A percentile compares a stretch with the other conserved stretches of the same genome.
These are phyloP conservation scores for Wickerhamomyces sp. DNA, from an alignment of 1,139 yeast species.

Conservation along the genomic window DNA sequence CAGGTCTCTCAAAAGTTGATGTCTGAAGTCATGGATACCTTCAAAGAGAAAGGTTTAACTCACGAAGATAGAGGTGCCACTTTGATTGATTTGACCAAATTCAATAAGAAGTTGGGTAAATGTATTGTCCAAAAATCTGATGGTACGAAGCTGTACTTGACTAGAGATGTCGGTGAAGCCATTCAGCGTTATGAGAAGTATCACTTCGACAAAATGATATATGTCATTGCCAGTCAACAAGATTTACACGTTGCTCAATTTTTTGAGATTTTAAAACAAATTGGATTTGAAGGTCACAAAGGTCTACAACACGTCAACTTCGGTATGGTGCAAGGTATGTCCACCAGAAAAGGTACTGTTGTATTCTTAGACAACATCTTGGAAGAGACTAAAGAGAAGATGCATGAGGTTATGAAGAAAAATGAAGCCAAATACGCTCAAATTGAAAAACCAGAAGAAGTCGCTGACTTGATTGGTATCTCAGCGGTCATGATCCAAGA, in stretches of 20 bases:
- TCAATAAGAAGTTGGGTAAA: constrained; percentile 91
- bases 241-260: constrained; percentile 93
- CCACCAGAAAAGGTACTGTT: constrained; percentile 97
- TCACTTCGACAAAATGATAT: constrained; percentile 92
- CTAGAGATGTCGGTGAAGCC: constrained; percentile 98
- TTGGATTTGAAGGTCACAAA: constrained; percentile 88
- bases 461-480: constrained; percentile 94
- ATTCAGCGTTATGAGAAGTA: constrained; percentile 80
- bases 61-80: constrained; percentile 91
- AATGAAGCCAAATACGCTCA: constrained; percentile 90
- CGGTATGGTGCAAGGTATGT: constrained; percentile 99
- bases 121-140: constrained; percentile 91
- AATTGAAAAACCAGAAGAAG: constrained; percentile 89
- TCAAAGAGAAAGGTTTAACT: constrained; percentile 66
- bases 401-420: constrained; percentile 97
- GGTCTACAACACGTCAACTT: constrained; percentile 80
- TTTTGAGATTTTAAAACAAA: constrained; percentile 87
- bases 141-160: constrained; percentile 90
- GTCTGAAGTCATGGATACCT: constrained; percentile 57
- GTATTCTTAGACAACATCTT: constrained; percentile 92
- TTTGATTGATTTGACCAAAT: constrained; percentile 78
- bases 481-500: constrained; percentile 99
- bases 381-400: constrained; percentile 89
- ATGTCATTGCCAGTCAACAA: constrained; percentile 94
- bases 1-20: constrained; percentile 77